A percentile compares a stretch with the other conserved stretches of the same genome.
Evolutionary conservation across 352 stramenopile species (phyloP).

Genomic region (Phytopythium delawarense): DNA sequence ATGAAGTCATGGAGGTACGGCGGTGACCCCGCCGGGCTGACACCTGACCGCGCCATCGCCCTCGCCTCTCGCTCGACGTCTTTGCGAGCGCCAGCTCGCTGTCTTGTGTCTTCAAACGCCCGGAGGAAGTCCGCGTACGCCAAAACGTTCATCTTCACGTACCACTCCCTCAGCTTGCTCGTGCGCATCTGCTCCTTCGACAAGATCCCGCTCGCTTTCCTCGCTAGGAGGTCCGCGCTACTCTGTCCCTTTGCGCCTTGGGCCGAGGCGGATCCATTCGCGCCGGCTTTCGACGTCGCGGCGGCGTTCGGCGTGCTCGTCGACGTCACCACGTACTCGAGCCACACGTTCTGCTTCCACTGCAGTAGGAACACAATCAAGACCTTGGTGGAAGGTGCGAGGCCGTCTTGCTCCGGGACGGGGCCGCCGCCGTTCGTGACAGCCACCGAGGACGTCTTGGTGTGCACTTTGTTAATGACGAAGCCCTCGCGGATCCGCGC

Average conservation of each 20-base stretch:
- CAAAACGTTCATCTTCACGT: constrained; percentile 85
- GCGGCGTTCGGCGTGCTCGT: constrained; percentile 26
- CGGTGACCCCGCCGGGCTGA: constrained; percentile 26
- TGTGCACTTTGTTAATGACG: constrained; percentile 72
- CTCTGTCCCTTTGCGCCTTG: constrained; percentile 18
- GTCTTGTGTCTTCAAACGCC: constrained; percentile 67
- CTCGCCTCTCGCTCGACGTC: constrained; percentile 7
- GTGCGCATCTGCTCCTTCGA: constrained; percentile 33
- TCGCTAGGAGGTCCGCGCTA: constrained; percentile 2
- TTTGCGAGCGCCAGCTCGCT: constrained; percentile 14
- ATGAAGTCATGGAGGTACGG: constrained; percentile 76
- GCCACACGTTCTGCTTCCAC: constrained; percentile 88
- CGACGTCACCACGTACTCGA: constrained; percentile 83
- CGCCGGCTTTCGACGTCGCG: not conserved
- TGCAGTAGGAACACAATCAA: constrained; percentile 80
- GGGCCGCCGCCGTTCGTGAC: not conserved
- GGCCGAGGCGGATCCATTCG: constrained; percentile 15
- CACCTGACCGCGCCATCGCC: not conserved
- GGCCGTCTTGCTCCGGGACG: not conserved
- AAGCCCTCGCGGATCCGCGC: constrained; percentile 82
- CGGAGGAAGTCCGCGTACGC: constrained; percentile 78
- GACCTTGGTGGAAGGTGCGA: constrained; percentile 51
- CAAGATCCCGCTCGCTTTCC: constrained; percentile 26
- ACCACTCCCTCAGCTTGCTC: constrained; percentile 69
- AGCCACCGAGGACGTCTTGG: constrained; percentile 27